Base-by-base conservation (phyloP, 129 eudicot species). In the Helichrysum umbraculigerum region DNA sequence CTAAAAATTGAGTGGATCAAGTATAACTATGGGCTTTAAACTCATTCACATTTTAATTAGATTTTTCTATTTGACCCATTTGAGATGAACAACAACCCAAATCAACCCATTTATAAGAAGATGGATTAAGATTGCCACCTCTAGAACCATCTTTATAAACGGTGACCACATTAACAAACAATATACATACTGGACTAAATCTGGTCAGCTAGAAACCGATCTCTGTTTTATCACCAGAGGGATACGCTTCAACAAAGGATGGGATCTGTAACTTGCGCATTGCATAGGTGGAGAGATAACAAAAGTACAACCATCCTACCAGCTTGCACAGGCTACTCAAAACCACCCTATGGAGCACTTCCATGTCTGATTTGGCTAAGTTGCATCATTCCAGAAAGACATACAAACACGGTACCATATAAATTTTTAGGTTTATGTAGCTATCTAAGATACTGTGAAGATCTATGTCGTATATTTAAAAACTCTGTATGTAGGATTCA, bases 291-390 rank as follows among this genome's bases (percentile, higher is more conserved):
- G 32, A 59, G 64, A 59, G 64, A 9, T 59, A 59, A 21, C 64
- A 59, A 59, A 59, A 59, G 12, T 6, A 12, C 28, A 19, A 20
- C 64, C 22, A 59, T 65, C 9, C 37, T 11, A 42, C 34, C 79
- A 70, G 72, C 70, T 50, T 29, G 71, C 76, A 65, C 64, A 75
- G 58, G 82, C 72, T 69, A 50, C 69, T 29, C 12, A 60, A 44
- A 70, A 54, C 47, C 54, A 76, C 80, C 88, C 63, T 21, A 78
- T 52, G 94, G 88, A 86, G 87, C 94, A 86, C 90, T 83, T 76
- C 80, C 59, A 77, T 50, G 74, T 86, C 88, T 79, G 94, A 82
- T 88, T 88, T 88, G 94, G 94, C 94, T 86, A 89, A 89, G 81
- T 75, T 70, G 62, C 94, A 86, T 89, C 91, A 89, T 68, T 68